These are phyloP conservation scores for Aquilaria agallochum DNA, from an alignment of 441 rosid genomes.

Conservation along the genomic window DNA sequence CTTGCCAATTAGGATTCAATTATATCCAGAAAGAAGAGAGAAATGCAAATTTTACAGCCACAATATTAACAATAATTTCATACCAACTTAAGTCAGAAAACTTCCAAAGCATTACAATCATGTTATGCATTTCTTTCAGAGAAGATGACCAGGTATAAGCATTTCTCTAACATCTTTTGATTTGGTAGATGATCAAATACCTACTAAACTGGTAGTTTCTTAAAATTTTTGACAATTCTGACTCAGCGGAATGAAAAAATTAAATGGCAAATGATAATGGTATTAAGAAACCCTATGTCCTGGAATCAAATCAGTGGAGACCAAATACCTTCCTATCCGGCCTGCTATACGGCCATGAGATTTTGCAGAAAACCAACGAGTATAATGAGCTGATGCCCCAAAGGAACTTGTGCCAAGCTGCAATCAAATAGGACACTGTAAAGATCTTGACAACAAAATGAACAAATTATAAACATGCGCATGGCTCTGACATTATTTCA, in stretches of 20 bases:
- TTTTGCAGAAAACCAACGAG: constrained; percentile 63
- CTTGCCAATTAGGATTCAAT: too few species aligned
- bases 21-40: too few species aligned
- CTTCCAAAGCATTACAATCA: too few species aligned
- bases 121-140: too few species aligned
- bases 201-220: too few species aligned
- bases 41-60: too few species aligned
- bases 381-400: constrained; percentile 75
- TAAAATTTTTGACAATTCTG: too few species aligned
- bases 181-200: too few species aligned
- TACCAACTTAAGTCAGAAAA: too few species aligned
- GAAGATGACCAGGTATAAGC: too few species aligned
- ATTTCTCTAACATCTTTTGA: too few species aligned
- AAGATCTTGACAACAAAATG: not conserved
- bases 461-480: not conserved
- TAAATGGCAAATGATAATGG: not conserved
- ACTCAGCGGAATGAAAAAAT: constrained; percentile 3
- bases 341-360: constrained; percentile 89
- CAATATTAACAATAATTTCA: too few species aligned
- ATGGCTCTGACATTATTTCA: not conserved
- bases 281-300: not conserved
- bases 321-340: constrained; percentile 69
- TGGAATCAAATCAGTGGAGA: constrained; percentile 6
- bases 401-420: constrained; percentile 81
- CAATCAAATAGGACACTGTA: constrained; percentile 10